Percentiles rank a stretch among this genome's conserved stretches.
Conservation (phyloP, 2,329 filamentous ascomycete genomes). For the Cyclaneusma minus region DNA sequence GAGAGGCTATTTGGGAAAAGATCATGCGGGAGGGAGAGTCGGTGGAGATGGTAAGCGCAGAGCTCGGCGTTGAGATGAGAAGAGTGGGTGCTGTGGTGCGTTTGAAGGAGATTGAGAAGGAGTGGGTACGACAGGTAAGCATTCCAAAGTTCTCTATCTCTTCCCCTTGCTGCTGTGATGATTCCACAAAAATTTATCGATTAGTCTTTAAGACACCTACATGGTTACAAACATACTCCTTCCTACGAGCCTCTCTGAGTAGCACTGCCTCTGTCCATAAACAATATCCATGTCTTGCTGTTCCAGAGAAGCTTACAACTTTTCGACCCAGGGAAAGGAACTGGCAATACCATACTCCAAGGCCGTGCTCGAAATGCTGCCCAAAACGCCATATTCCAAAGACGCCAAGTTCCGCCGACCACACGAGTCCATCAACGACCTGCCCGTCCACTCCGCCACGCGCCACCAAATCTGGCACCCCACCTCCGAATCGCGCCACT, state of each 20-base stretch:
- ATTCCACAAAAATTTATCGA: conserved; percentile 66
- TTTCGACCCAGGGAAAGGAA: conserved; percentile 48
- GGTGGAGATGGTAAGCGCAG: conserved; percentile 45
- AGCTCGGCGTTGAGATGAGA: conserved; percentile 50
- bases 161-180: conserved; percentile 34
- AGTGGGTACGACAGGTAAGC: conserved; percentile 50
- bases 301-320: conserved; percentile 10
- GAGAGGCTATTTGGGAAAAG: conserved; percentile 45
- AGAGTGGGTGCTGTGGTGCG: conserved; percentile 55
- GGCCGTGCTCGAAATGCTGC: conserved; percentile 69
- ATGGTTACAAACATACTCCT: conserved; percentile 76
- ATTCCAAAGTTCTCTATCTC: conserved; percentile 9
- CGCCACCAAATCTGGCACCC: conserved; percentile 51
- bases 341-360: conserved; percentile 63
- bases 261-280: conserved; percentile 5
- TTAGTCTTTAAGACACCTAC: conserved; percentile 98
- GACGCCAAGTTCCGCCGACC: conserved; percentile 27
- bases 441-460: conserved; percentile 44
- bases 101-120: conserved; percentile 52
- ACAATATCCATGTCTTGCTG: conserved; percentile 8
- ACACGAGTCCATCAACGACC: conserved; percentile 48
- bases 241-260: conserved; percentile 65
- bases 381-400: conserved; percentile 45
- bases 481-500: conserved; percentile 44
- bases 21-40: conserved; percentile 39